Conservation (phyloP, 2,329 filamentous ascomycete species). For the Xylaria hypoxylon region DNA sequence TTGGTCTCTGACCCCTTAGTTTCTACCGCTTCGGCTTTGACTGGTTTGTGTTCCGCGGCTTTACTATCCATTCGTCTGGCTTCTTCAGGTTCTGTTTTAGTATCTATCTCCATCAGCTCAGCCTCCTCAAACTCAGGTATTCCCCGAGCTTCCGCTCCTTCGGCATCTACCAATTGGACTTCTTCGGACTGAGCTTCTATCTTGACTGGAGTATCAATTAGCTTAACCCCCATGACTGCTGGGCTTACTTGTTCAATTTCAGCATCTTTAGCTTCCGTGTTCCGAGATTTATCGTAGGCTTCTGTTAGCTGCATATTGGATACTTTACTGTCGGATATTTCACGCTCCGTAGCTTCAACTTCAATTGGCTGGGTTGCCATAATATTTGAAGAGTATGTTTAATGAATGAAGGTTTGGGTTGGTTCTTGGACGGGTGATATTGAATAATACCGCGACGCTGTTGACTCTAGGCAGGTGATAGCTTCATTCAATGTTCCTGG, state of each 20-base stretch:
- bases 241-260: not conserved
- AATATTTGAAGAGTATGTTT: not conserved
- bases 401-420: too few species aligned
- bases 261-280: not conserved
- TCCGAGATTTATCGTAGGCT: too few species aligned
- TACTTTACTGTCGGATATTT: not conserved
- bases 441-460: not conserved
- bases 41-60: not conserved
- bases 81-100: not conserved
- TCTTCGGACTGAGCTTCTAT: not conserved
- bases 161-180: not conserved
- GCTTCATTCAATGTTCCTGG: not conserved
- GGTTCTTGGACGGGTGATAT: not conserved
- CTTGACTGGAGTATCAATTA: not conserved
- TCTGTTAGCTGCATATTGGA: not conserved
- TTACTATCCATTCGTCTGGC: not conserved
- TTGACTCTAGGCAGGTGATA: not conserved
- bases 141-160: not conserved
- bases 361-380: slow-evolving; percentile 3
- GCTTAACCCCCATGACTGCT: not conserved
- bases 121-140: not conserved
- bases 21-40: not conserved
- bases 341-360: not conserved
- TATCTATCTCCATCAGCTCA: not conserved
- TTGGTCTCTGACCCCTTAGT: not conserved